A percentile compares a stretch with the other conserved stretches of the same genome.
Evolutionary conservation across 2,329 filamentous ascomycete species (phyloP).

Genomic region (Coccinonectria pachysandricola): DNA sequence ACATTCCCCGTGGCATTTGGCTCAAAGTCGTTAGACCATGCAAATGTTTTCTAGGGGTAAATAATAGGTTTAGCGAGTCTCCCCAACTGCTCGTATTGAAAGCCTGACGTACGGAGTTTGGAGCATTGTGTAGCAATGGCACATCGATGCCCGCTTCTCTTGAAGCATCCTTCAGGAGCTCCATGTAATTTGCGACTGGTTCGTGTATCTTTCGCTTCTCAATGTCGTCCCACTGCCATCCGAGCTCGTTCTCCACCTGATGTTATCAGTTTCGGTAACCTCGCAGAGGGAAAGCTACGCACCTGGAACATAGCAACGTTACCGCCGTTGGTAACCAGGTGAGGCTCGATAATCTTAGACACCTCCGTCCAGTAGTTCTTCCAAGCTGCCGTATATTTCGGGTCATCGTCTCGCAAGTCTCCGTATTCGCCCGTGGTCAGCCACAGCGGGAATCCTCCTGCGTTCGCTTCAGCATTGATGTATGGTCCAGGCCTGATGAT

Average conservation of each 20-base stretch:
- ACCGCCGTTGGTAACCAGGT: conserved; percentile 47
- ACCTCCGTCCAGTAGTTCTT: conserved; percentile 42
- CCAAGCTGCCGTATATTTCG: conserved; percentile 42
- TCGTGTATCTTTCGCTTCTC: conserved; percentile 35
- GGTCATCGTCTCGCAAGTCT: conserved; percentile 39
- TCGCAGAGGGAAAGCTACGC: too few species aligned
- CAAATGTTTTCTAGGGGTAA: conserved; percentile 16
- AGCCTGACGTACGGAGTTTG: conserved; percentile 45
- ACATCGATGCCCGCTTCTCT: conserved; percentile 47
- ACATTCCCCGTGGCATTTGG: conserved; percentile 45
- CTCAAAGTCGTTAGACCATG: conserved; percentile 49
- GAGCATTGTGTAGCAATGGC: conserved; percentile 48
- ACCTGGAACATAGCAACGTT: conserved; percentile 41
- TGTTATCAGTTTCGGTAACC: too few species aligned
- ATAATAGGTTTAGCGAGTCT: too few species aligned
- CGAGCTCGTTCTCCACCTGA: conserved; percentile 44
- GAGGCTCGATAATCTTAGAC: conserved; percentile 37
- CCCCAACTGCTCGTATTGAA: too few species aligned
- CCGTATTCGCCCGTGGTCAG: conserved; percentile 51
- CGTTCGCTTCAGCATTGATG: conserved; percentile 53
- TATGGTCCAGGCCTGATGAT: conserved; percentile 47
- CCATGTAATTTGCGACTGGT: conserved; percentile 44
- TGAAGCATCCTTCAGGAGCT: conserved; percentile 41
- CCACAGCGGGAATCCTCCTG: conserved; percentile 53
- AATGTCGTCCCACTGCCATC: conserved; percentile 32